Base-by-base conservation (phyloP, 2,329 filamentous ascomycete species). In the Penicillium sp. region DNA sequence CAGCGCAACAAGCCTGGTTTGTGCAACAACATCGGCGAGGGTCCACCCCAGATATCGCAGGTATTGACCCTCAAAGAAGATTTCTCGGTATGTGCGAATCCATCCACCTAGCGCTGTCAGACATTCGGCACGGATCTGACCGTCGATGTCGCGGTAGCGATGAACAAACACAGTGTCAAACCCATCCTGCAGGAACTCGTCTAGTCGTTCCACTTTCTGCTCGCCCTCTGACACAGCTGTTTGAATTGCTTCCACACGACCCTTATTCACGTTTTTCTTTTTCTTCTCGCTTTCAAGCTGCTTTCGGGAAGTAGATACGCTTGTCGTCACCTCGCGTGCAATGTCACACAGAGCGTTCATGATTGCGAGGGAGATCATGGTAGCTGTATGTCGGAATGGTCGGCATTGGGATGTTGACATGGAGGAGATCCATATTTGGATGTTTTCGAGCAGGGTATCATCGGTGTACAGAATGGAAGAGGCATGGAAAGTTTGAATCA, bases 1-100 rank as follows among this genome's bases (percentile, higher is more conserved):
- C 39, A 99, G 76, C 2, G 95, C 91, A 70, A 96, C 91, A n/a
- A 87, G 82, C 50, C 94, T 84, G 19, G 90, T 92, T 8, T 85
- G 76, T 1, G 86, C 80, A 56, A 86, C 81, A 3, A 86, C 82
- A 69, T 99, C 94, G 4, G 92, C 96, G 29, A 99, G 80, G 67
- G 96, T 87, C 94, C 94, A 99, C 48, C 94, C 94, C 6, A 99
- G 80, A 67, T 99, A 99, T 57, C 94, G 87, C 47, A 99, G 78
- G 74, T 96, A 96, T 63, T 88, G 83, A 1, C 91, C 91, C 61
- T 97, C 90, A 71, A 97, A 90, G 74, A 96, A 99, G 42, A 90
- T 83, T 43, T 91, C 90, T 2, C 92, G 90, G 47, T 96, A 84
- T 10, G 84, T 84, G 69, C 86, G 83, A 62, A 97, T 95, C 94